Base-by-base conservation (phyloP, 768 basidiomycete genomes). In the Podaxis sp. region DNA sequence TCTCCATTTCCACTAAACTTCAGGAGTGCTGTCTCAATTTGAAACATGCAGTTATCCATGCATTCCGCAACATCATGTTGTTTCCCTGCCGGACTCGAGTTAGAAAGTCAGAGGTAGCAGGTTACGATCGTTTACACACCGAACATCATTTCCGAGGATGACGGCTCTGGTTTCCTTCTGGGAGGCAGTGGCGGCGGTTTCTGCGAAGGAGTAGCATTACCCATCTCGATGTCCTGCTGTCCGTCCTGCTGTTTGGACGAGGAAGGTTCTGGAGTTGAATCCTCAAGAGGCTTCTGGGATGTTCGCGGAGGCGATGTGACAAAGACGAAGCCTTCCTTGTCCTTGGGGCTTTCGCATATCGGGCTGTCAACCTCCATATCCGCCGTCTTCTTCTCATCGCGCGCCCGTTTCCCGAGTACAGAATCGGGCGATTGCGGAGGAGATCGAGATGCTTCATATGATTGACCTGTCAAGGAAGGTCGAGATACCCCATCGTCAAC, bases 11-110 rank as follows among this genome's bases (percentile, higher is more conserved):
- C 80, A 54, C 84, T 84, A 62, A 94, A 90, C 67, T 90, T 90
- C 40, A 93, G 78, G 50, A 93, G 71, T 0, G 94, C 95, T 3
- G 93, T 90, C 73, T 99, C 97, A 54, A 98, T 94, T 73, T 98
- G 97, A 76, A 97, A 97, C 81, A 99, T 90, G 77, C 95, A 95
- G 68, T 98, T 98, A 73, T 98, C 96, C 90, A 98, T 93, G 74
- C 96, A 98, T 74, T 99, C 97, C 0, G 96, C 89, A 11, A 98
- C 95, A 71, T 99, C 97, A 68, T 99, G 96, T 68, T 99, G 97
- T 67, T 90, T 89, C 4, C 96, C 95, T 93, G 60, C 36, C 27
- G 40, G 37, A 6, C 1, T 21, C 21, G 6, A 60, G 62, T 50
- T 28, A 44, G 69, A n/a, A 63, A 50, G 52, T 36, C 36, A 67